These are phyloP conservation scores for Aspergillus sergii DNA, from an alignment of 2,329 filamentous ascomycete species.

Conservation along the genomic window DNA sequence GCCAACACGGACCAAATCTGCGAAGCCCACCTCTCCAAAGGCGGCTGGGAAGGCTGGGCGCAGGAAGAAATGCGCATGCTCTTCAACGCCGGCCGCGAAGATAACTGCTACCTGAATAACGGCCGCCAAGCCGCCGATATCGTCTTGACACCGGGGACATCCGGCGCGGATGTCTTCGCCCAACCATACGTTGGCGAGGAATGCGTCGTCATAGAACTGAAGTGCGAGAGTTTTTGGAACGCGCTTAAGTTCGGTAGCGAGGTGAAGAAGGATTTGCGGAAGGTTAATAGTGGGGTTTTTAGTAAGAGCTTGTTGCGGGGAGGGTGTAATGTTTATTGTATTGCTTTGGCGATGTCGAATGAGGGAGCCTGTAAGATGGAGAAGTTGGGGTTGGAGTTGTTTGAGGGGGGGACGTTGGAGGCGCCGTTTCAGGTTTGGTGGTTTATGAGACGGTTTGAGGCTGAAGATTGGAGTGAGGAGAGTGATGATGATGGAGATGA, in stretches of 20 bases:
- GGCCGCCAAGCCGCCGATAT: background rate
- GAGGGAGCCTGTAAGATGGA: background rate
- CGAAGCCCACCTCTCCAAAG: background rate
- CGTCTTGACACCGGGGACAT: background rate
- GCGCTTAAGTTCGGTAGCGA: background rate
- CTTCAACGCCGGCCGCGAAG: conserved; percentile 1
- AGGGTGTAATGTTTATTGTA: background rate
- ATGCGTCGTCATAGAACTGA: background rate
- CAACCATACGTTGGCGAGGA: background rate
- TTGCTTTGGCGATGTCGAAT: background rate
- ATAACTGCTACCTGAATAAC: background rate
- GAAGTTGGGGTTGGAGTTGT: background rate
- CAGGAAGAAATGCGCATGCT: background rate
- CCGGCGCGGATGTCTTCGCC: background rate
- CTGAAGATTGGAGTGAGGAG: background rate
- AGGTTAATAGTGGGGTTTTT: background rate
- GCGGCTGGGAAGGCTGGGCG: background rate
- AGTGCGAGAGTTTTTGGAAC: background rate
- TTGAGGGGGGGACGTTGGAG: background rate
- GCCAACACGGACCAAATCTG: background rate
- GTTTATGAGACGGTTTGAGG: background rate
- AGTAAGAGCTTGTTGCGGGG: background rate
- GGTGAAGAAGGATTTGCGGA: background rate
- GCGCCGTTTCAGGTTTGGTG: background rate
- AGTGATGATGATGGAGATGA: background rate